phyloP scores from a whole-genome alignment of 2,329 filamentous ascomycete species.

The Aspergillus viridinutans region DNA sequence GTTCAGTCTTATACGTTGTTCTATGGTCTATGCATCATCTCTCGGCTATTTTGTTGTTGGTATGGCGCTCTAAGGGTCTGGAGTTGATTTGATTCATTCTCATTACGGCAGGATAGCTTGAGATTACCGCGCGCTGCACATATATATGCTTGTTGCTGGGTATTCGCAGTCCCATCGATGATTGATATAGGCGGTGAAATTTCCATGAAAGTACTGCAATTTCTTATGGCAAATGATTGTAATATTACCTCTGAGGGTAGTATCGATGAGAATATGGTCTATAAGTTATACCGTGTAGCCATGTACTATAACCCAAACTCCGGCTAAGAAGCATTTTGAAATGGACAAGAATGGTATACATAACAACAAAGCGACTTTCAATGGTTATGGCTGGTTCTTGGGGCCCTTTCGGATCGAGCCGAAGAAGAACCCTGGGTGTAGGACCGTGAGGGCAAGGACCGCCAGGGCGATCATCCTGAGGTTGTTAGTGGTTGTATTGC shows the following conservation, averaged over 20 bases:
- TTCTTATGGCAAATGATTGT: neutral
- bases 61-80: neutral
- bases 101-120: neutral
- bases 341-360: neutral
- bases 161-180: neutral
- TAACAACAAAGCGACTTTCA: neutral
- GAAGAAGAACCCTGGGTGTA: conserved; percentile 46
- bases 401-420: conserved; percentile 26
- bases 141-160: neutral
- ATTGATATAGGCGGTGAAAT: too few relatives aligned
- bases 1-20: conserved; percentile 16
- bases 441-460: conserved; percentile 37
- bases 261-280: neutral
- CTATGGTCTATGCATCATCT: neutral
- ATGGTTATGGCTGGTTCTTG: conserved; percentile 16
- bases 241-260: neutral
- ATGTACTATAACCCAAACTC: neutral
- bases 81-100: conserved; percentile 1
- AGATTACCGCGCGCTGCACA: neutral
- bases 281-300: neutral
- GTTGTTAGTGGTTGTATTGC: conserved; percentile 4
- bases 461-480: conserved; percentile 45
- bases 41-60: neutral
- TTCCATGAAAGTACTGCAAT: too few relatives aligned
- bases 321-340: neutral